Base-by-base conservation (phyloP, 164 flowering plant genomes). In the Platanus orientalis region DNA sequence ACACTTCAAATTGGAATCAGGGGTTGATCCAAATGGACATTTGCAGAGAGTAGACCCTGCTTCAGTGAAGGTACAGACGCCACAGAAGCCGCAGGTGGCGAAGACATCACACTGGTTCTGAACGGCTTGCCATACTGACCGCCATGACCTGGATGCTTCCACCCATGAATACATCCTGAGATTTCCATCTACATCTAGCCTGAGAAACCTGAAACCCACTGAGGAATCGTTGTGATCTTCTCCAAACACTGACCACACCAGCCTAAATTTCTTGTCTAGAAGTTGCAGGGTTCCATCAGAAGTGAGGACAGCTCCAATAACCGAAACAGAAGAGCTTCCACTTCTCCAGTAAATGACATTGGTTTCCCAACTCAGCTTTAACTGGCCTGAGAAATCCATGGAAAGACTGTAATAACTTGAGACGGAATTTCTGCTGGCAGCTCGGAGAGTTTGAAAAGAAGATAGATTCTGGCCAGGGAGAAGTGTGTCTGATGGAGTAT, bases 121-220 rank as follows among this genome's bases (percentile, higher is more conserved):
- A 65, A 88, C 74, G 53, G 95, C 92, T 66, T 79, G 92, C 95
- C 95, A 88, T 45, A 74, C 89, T 1, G 84, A 54, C 45, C 52
- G 76, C 92, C 92, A 88, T 39, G 78, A 66, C 60, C 24, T 45
- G n/a, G 74, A 64, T 36, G 24, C 74, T 49, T 77, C 72, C 11
- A 47, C 64, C 95, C 89, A 84, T 1, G 95, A 86, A 66, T 88
- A 84, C 54, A 88, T 25, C 16, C 90, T 73, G 32, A 88, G 82
- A 73, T 88, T 88, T 34, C 95, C 95, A 74, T 86, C 88, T 10
- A 73, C 72, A 73, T 88, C 92, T 32, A 88, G 72, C 76, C 90
- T 80, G 7, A 88, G 85, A 61, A 81, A 79, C 63, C 95, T 76
- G 48, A 73, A 82, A 5, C 42, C 58, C 24, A 78, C 77, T 0